phyloP scores from a whole-genome alignment of 2,329 filamentous ascomycete genomes.

The Coniochaeta sp. region DNA sequence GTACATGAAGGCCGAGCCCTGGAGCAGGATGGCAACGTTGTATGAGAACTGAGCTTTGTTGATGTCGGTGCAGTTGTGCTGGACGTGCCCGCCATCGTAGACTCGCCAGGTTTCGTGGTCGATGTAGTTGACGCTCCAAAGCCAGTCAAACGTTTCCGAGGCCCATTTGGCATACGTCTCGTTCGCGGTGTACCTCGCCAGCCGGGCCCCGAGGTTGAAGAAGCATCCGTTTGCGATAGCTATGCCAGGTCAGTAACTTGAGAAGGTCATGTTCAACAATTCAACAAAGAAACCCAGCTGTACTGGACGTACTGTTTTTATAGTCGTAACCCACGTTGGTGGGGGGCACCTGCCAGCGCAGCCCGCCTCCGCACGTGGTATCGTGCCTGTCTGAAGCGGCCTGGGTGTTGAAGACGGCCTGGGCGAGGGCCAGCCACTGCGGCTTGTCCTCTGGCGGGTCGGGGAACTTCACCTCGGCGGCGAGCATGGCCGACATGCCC shows the following conservation, averaged over 20 bases:
- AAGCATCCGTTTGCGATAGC: slow-evolving; percentile 44
- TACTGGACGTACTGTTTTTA: slow-evolving; percentile 52
- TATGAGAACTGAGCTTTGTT: slow-evolving; percentile 60
- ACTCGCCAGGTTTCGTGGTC: slow-evolving; percentile 42
- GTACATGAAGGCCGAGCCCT: slow-evolving; percentile 62
- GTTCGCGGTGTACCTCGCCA: slow-evolving; percentile 54
- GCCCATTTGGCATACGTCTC: slow-evolving; percentile 49
- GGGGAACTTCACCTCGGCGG: slow-evolving; percentile 57
- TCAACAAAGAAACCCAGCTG: slow-evolving; percentile 39
- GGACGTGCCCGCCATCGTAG: slow-evolving; percentile 54
- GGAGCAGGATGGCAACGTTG: slow-evolving; percentile 53
- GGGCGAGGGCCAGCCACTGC: slow-evolving; percentile 58
- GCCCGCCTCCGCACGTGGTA: slow-evolving; percentile 56
- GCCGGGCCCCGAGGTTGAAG: slow-evolving; percentile 46
- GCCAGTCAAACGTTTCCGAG: slow-evolving; percentile 50
- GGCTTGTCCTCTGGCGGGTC: slow-evolving; percentile 46
- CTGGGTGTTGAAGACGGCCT: slow-evolving; percentile 62
- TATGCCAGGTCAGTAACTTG: neutral
- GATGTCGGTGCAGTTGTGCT: slow-evolving; percentile 50
- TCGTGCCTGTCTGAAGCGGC: slow-evolving; percentile 55
- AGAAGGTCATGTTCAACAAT: too few relatives aligned
- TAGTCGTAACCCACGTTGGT: slow-evolving; percentile 72
- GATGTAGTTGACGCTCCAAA: slow-evolving; percentile 39
- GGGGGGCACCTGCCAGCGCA: slow-evolving; percentile 71
- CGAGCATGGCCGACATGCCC: slow-evolving; percentile 60